Percentiles rank a stretch among this genome's conserved stretches.
These are phyloP conservation scores for Trypanosoma cruzi DNA, from an alignment of 208 protist genomes.

Conservation along the genomic window DNA sequence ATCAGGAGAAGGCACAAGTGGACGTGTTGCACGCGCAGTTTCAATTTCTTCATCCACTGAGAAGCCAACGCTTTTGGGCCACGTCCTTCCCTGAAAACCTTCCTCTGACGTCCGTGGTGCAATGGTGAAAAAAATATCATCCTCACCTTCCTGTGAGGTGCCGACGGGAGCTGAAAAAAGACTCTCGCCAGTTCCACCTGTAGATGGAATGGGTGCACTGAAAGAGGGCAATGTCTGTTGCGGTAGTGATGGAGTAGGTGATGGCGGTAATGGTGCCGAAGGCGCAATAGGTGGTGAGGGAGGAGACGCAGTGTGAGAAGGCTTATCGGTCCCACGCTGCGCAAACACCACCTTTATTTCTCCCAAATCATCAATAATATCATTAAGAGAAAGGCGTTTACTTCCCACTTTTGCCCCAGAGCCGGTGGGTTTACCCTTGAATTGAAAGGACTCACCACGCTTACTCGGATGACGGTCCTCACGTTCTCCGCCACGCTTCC, in stretches of 20 bases:
- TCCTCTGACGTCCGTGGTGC: slow-evolving; percentile 6
- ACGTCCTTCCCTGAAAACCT: neutral
- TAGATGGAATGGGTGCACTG: neutral
- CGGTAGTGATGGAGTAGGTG: slow-evolving; percentile 21
- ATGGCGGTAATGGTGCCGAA: slow-evolving; percentile 13
- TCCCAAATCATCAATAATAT: slow-evolving; percentile 17
- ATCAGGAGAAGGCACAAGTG: slow-evolving; percentile 18
- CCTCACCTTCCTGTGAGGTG: neutral
- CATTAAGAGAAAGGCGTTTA: neutral
- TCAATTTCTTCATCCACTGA: slow-evolving; percentile 32
- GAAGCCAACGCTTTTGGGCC: slow-evolving; percentile 6
- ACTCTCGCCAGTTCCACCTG: neutral
- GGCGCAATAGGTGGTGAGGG: slow-evolving; percentile 26
- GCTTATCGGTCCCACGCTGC: slow-evolving; percentile 21
- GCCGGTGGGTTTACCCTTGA: neutral
- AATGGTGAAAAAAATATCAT: slow-evolving; percentile 25
- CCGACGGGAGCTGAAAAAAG: neutral
- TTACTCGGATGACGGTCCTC: neutral
- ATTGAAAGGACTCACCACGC: neutral
- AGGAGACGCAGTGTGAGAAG: slow-evolving; percentile 21
- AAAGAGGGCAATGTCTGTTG: slow-evolving; percentile 10
- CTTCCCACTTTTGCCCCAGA: neutral
- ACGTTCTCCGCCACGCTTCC: neutral
- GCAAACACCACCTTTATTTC: slow-evolving; percentile 24
- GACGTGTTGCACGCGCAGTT: slow-evolving; percentile 11